phyloP scores from a whole-genome alignment of 2,329 filamentous ascomycete genomes.

The Penicillium sp. region DNA sequence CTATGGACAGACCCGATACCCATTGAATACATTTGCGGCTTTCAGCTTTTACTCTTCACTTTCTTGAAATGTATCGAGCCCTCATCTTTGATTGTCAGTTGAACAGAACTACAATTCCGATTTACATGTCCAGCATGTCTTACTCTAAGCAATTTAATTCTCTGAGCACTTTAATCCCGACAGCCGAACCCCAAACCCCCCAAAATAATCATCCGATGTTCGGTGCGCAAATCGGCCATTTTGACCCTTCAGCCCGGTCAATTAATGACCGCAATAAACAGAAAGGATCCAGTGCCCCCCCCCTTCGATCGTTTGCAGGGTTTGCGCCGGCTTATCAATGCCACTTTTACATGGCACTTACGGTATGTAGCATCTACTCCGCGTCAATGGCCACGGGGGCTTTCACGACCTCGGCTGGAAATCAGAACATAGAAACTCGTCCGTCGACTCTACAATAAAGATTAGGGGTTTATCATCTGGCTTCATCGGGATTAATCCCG shows the following conservation, averaged over 20 bases:
- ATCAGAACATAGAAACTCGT: neutral
- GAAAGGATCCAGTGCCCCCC: neutral
- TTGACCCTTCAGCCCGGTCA: neutral
- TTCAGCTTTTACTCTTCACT: neutral
- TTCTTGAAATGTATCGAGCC: neutral
- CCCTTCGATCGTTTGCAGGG: neutral
- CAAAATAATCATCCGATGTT: conserved; percentile 16
- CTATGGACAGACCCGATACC: conserved; percentile 15
- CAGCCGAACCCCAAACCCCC: neutral
- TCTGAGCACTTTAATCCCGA: neutral
- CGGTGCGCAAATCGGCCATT: conserved; percentile 22
- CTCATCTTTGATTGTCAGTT: neutral
- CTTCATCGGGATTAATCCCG: neutral
- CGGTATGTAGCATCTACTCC: neutral
- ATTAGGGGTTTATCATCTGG: neutral
- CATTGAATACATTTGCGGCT: conserved; percentile 8
- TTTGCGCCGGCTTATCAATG: neutral
- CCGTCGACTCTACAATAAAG: neutral
- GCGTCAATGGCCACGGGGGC: neutral
- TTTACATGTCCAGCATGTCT: neutral
- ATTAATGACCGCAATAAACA: neutral
- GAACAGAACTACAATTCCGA: neutral
- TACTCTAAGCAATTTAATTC: neutral
- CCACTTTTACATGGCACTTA: neutral
- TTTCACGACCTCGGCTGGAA: neutral